Base-by-base conservation (phyloP, 2,329 filamentous ascomycete species). In the Clonostachys byssicola region DNA sequence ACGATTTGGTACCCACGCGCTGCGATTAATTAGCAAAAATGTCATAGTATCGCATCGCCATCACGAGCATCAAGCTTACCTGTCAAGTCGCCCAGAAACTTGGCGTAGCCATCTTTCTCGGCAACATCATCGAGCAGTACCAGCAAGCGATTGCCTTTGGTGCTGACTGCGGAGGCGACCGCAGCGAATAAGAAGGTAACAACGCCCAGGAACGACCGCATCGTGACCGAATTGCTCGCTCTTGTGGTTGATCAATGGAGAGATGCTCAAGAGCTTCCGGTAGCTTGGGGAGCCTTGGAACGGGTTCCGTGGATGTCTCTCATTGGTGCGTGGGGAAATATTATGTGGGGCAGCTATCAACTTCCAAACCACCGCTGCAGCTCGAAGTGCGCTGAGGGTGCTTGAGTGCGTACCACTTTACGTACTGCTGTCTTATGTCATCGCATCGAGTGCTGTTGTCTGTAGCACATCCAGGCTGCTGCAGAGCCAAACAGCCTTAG, bases 101-200 rank as follows among this genome's bases (percentile, higher is more conserved):
- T 86, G 49, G 88, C 88, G 70, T 96, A 99, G 56, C 80, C 80
- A 57, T 80, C 80, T 76, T 92, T 90, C 62, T 96, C 89, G 40
- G 81, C 78, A 52, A 83, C 76, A 58, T 95, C 87, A 60, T 97
- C 92, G 46, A 96, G 70, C 49, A 99, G 80, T 51, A 95, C 91
- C 60, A 99, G 76, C 67, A 97, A 70, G 63, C 90, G 81, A 67
- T 80, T 81, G 50, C 92, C 94, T 43, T 83, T 78, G 53, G 85
- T 86, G 73, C 92, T 96, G 60, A 87, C 71, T 48, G 91, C 91
- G 65, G 86, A 80, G 56, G 82, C 88, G 49, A 83, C 73, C 60
- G 85, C 78, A 53, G 81, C 71, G 52, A 89, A 75, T 53, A 82
- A 74, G 59, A 91, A 72, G 51, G 89, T 67, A 54, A 90, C 71